These are phyloP conservation scores for Bathelium albidoporum DNA, from an alignment of 495 filamentous ascomycete species.

Conservation along the genomic window DNA sequence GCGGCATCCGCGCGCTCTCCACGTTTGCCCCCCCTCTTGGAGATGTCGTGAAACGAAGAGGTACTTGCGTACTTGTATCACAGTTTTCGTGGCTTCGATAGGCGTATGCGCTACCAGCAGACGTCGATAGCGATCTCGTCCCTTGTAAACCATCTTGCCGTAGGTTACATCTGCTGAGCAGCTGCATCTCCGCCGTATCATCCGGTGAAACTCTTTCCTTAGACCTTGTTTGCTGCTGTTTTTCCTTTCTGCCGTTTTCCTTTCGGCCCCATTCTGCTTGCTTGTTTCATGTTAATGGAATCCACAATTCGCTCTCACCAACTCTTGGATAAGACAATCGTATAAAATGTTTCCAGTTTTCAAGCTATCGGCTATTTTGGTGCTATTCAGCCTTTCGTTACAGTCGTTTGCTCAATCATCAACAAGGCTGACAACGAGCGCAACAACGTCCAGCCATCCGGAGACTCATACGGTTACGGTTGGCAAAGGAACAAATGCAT, in stretches of 20 bases:
- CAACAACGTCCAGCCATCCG: neutral
- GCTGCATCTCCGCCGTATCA: neutral
- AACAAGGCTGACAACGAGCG: neutral
- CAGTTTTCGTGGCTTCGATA: too few species aligned
- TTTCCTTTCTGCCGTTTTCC: neutral
- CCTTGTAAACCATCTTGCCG: neutral
- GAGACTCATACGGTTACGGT: neutral
- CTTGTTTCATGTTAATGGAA: neutral
- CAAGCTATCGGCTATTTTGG: neutral
- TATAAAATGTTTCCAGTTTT: neutral
- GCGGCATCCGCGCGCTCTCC: neutral
- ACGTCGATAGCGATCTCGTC: neutral
- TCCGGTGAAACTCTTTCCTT: neutral
- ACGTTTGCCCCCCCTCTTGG: neutral
- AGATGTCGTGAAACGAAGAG: neutral
- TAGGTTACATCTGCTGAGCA: neutral
- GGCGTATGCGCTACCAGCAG: neutral
- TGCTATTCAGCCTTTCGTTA: neutral
- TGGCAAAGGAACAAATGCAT: neutral
- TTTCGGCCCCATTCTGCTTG: neutral
- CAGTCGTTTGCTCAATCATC: neutral
- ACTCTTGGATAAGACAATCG: neutral
- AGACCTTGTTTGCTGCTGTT: neutral
- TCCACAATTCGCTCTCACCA: neutral
- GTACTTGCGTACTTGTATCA: too few species aligned